A percentile compares a stretch with the other conserved stretches of the same genome.
phyloP scores from a whole-genome alignment of 192 early-diverging fungal species.

The Entophlyctis luteolus region DNA sequence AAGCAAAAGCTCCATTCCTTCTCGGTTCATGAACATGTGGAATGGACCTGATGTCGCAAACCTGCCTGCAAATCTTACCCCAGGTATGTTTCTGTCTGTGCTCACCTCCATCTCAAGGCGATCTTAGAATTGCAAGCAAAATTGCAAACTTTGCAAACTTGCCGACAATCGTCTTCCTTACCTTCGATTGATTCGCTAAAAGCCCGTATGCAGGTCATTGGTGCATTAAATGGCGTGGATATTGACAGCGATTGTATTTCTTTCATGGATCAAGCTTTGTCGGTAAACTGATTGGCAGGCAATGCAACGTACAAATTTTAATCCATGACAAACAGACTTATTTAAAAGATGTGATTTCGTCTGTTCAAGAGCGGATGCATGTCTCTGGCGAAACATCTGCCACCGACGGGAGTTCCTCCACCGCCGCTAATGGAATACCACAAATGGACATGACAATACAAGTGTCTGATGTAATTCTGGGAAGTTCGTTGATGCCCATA shows the following conservation, averaged over 20 bases:
- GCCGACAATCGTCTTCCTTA: slow-evolving; percentile 9
- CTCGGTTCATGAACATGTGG: background rate
- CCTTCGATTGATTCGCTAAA: slow-evolving; percentile 15
- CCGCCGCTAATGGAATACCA: background rate
- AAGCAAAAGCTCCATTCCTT: background rate
- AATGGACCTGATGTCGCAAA: background rate
- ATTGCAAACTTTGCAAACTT: slow-evolving; percentile 12
- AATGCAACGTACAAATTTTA: background rate
- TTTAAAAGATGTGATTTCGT: slow-evolving; percentile 21
- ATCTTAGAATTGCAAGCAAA: slow-evolving; percentile 9
- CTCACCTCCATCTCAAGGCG: too few species aligned
- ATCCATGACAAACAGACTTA: slow-evolving; percentile 1
- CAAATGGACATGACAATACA: background rate
- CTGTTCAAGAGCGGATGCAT: slow-evolving; percentile 11
- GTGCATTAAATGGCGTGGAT: slow-evolving; percentile 7
- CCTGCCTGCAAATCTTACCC: background rate
- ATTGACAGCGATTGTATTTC: slow-evolving; percentile 16
- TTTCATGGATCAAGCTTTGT: slow-evolving; percentile 25
- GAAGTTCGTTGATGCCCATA: background rate
- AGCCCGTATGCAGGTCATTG: slow-evolving; percentile 24
- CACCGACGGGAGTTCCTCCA: too few species aligned
- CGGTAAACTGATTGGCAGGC: background rate
- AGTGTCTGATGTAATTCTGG: background rate
- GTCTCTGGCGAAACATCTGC: too few species aligned
- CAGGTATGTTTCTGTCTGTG: too few species aligned